phyloP scores from a whole-genome alignment of 306 rosid species.

The Ochetophila trinervis region DNA sequence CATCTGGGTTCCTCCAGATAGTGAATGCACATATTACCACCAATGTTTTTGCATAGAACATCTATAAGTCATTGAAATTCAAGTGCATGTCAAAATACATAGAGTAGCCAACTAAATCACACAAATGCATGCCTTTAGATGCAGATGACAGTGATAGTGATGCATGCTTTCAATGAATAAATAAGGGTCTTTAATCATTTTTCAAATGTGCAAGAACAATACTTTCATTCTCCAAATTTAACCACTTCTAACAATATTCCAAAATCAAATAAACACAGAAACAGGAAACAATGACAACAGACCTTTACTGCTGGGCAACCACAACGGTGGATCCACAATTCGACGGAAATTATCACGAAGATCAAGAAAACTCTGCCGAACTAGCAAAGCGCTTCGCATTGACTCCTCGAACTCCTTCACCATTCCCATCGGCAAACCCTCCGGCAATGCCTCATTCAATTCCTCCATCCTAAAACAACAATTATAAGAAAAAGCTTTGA shows the following conservation, averaged over 20 bases:
- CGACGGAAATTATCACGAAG: slow-evolving; percentile 82
- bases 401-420: slow-evolving; percentile 82
- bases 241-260: not conserved
- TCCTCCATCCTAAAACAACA: slow-evolving; percentile 42
- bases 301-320: slow-evolving; percentile 55
- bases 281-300: slow-evolving; percentile 1
- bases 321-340: slow-evolving; percentile 67
- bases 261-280: not conserved
- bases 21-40: too few species aligned
- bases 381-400: slow-evolving; percentile 59
- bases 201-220: not conserved
- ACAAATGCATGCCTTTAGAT: too few species aligned
- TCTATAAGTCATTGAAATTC: too few species aligned
- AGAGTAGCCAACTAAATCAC: too few species aligned
- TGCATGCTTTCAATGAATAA: not conserved
- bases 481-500: not conserved
- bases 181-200: slow-evolving; percentile 1
- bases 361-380: slow-evolving; percentile 78
- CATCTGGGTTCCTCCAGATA: not conserved
- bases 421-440: slow-evolving; percentile 86
- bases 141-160: too few species aligned
- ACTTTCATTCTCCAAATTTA: not conserved
- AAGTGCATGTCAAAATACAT: too few species aligned
- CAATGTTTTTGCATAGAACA: too few species aligned
- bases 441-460: slow-evolving; percentile 61